Base-by-base conservation (phyloP, 2,329 filamentous ascomycete genomes). In the Diaporthe aspalathi region DNA sequence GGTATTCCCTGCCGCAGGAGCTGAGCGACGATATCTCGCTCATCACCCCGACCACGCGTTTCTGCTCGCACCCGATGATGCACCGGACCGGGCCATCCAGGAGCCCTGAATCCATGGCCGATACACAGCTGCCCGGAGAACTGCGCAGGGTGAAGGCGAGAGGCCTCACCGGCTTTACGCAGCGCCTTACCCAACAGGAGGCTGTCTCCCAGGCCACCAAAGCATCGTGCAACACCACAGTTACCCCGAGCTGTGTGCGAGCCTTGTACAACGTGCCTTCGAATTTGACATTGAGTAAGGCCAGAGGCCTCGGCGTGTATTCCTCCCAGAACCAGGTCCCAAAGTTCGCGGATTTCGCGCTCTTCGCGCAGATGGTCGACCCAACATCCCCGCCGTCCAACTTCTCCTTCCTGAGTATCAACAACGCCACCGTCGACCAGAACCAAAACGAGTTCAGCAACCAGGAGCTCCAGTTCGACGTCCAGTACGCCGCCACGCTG, bases 381-480 rank as follows among this genome's bases (percentile, higher is more conserved):
- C 57, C 57, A 17, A 63, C 57, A 11, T 32, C 57, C 4, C 63
- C 70, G 27, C n/a, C 29, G 4, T 56, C 67, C 29, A 86, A 85
- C 66, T 92, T 93, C 79, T 85, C 84, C 3, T 84, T 88, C 5
- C 81, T 85, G 24, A 83, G 85, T 16, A 87, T 92, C 38, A 67
- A 67, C 63, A 71, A 71, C n/a, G 70, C 70, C 12, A 71, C 70
- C 5, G 40, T 54, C n/a, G 66, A 73, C 52, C 73, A 74, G 66
- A 66, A 74, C 65, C 69, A 70, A 40, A 72, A 60, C n/a, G 54
- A 75, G 16, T 81, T 75, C 71, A 88, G 85, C 79, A 73, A 76
- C 79, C 38, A 78, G 7, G 91, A 93, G 78, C 90, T 89, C 24
- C 90, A 90, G 72, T 82, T 92, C 16, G 90, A 93, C 76, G 83